Base-by-base conservation (phyloP, 495 filamentous ascomycete genomes). In the Xylaria intraflava region DNA sequence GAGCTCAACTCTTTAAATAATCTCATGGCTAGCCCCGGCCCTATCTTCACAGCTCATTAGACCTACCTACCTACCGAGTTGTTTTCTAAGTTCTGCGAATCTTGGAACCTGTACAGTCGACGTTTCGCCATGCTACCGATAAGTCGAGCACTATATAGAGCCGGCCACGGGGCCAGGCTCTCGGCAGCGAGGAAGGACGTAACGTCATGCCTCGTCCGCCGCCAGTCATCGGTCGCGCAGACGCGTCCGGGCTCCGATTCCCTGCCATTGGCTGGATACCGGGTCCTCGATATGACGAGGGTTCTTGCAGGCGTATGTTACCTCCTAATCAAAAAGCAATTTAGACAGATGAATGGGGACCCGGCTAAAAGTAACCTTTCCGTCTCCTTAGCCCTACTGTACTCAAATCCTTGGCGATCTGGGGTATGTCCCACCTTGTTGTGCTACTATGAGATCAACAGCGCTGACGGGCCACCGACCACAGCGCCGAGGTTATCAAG, bases 361-460 rank as follows among this genome's bases (percentile, higher is more conserved):
- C n/a, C n/a, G n/a, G n/a, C 35, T 38, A 8, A 38, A n/a, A 11
- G 16, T 19, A 8, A 17, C 11, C 35, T 38, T 38, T 38, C 31
- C 35, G 9, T 56, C 6, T 12, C 45, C 16, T 24, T 62, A 98
- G 93, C 93, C 93, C 58, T 96, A 96, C 65, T 95, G 90, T 61
- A 97, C 93, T 45, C 93, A 98, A 68, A 97, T 98, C 33, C 76
- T 98, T 9, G 93, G 93, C 57, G 93, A 98, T 68, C 76, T 98
- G 60, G 93, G 93, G 93, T 96, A 85, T 60, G 42, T 60, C 74
- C 67, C 12, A 42, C 60, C 56, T 46, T 48, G 57, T 35, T 58
- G 51, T 55, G 44, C 58, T 65, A 51, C 58, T 60, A 5, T 23
- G n/a, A 19, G 43, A 38, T 41, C 1, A 24, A 54, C 66, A 59